Evolutionary conservation across 495 filamentous ascomycete genomes (phyloP).

Genomic region (Xylaria nigripes): DNA sequence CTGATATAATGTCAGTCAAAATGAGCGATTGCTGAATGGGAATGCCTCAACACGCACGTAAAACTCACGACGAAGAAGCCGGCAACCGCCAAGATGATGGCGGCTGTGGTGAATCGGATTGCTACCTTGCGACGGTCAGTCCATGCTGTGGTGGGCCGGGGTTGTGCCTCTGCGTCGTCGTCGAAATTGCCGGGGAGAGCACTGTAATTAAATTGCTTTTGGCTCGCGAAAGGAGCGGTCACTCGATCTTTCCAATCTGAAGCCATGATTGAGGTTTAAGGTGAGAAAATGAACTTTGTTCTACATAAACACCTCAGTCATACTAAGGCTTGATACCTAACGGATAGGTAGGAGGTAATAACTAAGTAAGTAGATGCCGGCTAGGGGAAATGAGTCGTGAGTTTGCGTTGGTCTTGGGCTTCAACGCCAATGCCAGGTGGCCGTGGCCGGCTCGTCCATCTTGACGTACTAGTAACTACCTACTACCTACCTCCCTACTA

Average conservation of each 20-base stretch:
- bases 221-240: constrained; percentile 9
- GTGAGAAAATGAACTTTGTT: too few species aligned
- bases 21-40: background rate
- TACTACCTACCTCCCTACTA: too few species aligned
- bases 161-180: background rate
- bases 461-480: too few species aligned
- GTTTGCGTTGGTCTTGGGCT: too few species aligned
- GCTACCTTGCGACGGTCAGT: constrained; percentile 1
- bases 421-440: too few species aligned
- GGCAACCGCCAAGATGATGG: constrained; percentile 4
- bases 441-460: too few species aligned
- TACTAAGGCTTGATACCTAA: too few species aligned
- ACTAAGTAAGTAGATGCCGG: too few species aligned
- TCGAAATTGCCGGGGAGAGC: constrained; percentile 11
- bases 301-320: too few species aligned
- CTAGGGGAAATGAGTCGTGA: too few species aligned
- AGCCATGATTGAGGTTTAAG: constrained; percentile 4
- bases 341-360: too few species aligned
- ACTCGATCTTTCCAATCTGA: background rate
- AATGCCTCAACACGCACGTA: background rate
- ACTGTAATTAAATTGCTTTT: constrained; percentile 19
- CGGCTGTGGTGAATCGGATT: constrained; percentile 3
- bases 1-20: constrained; percentile 2
- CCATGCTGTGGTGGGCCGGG: constrained; percentile 12
- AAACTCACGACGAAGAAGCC: constrained; percentile 2